Evolutionary conservation across 805 yeast genomes (phyloP), one percentile per base, ranked within the genome.

Genomic region (Monosporozyma unispora): DNA sequence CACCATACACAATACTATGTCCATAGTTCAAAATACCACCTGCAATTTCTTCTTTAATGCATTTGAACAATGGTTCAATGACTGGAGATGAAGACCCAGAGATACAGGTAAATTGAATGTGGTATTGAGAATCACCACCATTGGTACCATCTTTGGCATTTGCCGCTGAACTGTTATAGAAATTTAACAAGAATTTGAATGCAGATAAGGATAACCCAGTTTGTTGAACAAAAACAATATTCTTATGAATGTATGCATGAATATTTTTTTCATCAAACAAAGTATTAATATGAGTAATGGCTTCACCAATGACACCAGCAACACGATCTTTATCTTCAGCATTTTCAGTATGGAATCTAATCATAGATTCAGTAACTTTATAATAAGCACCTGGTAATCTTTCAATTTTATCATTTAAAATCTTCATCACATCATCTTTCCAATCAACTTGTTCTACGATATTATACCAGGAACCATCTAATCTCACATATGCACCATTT

Each of bases 241-340:
- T 78, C 52, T 80, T 77, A 50, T 84, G 80, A 42, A 86, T 70
- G 29, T 84, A 80, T 2, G 96, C 96, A 66, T 88, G 96, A 16
- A 90, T 74, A 37, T 79, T 79, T 46, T 74, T 76, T 16, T 75
- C 78, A 14, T 77, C 75, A 61, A 79, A 85, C 29, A 83, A 70
- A 44, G 84, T 93, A 66, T 91, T 89, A 49, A 90, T 80, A 64
- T 88, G 89, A 22, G 90, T 82, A 44, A 90, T 81, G 50, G 84
- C 77, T 57, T 89, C 96, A 45, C 97, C 96, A 68, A 87, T 77
- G 18, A 82, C 75, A 44, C 82, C 74, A 28, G 76, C 66, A 47
- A 81, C 80, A 57, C 95, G 78, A 46, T 82, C 87, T 27, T 73
- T 70, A 42, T 78, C 80, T 43, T 76, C 77, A 6, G 86, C 80